Evolutionary conservation across 1,284 basidiomycete species (phyloP), one percentile per base, ranked within the genome.

Genomic region (Puccinia hordei): DNA sequence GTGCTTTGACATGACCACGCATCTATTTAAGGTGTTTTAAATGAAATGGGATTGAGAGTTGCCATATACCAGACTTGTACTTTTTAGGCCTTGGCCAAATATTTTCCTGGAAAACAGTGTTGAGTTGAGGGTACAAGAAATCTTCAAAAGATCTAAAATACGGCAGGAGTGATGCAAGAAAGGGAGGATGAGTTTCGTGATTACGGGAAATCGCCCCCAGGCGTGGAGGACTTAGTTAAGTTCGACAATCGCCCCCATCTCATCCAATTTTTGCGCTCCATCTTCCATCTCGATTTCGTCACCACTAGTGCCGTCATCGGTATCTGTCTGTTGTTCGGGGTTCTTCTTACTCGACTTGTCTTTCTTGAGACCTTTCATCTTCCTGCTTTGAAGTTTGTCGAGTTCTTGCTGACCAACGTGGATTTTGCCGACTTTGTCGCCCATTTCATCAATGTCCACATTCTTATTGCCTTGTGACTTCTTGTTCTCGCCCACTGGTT

Each of bases 361-460:
- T 33, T 87, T 85, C 85, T 92, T 93, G 83, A 96, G 85, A 17
- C 92, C 94, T 87, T 94, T 95, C 92, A 95, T 94, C 88, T 95
- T 95, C 84, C 92, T 88, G 82, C 90, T 91, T 89, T 98, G 94
- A 86, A 99, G 85, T 87, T 89, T 92, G 83, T 85, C 87, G 83
- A 99, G 86, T 86, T 99, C 94, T 88, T 99, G 96, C 86, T 90
- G 92, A 80, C 88, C 93, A 68, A 99, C 86, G 86, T 98, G 96
- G 74, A 99, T 90, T 81, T 91, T 89, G 68, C 95, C 96, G 82
- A 96, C 90, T 87, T 95, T 87, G 86, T 99, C 94, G 81, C 96
- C 96, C 96, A 98, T 98, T 86, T 94, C 94, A 87, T 99, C 96
- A 82, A 95, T 93, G 88, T 97, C 94, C 86, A 95, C 86, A 81